These are phyloP conservation scores for Fusarium piperis DNA, from an alignment of 2,329 filamentous ascomycete species.

Conservation along the genomic window DNA sequence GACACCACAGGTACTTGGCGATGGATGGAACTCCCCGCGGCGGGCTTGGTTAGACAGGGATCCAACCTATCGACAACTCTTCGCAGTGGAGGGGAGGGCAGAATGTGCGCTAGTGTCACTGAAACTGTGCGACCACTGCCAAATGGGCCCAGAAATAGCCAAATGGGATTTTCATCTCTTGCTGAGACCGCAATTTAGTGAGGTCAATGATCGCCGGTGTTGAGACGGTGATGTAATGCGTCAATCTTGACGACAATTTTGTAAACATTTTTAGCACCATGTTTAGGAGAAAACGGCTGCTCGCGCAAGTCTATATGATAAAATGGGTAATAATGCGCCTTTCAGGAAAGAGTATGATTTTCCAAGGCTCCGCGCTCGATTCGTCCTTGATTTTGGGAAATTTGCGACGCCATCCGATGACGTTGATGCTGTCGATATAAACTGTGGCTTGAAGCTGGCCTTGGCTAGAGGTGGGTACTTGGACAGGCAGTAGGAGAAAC, in stretches of 20 bases:
- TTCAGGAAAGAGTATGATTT: neutral
- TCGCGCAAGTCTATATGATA: neutral
- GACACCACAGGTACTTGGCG: neutral
- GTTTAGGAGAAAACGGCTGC: neutral
- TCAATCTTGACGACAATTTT: neutral
- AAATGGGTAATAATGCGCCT: conserved; percentile 12
- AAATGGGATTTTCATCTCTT: neutral
- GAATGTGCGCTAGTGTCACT: conserved; percentile 19
- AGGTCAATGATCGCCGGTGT: neutral
- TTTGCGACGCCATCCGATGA: conserved; percentile 32
- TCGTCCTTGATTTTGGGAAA: conserved; percentile 34
- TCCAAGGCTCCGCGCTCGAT: conserved; percentile 14
- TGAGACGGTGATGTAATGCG: conserved; percentile 17
- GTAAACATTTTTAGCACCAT: neutral
- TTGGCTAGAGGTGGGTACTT: conserved; percentile 24
- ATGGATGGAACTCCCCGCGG: conserved; percentile 17
- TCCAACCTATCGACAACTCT: conserved; percentile 3
- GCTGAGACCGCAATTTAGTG: neutral
- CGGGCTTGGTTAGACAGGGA: conserved; percentile 2
- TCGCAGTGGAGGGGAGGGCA: neutral
- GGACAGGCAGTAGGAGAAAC: neutral
- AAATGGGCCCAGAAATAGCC: neutral
- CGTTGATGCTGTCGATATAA: conserved; percentile 18
- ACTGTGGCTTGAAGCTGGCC: conserved; percentile 22
- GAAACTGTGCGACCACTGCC: neutral